Evolutionary conservation across 495 filamentous ascomycete species (phyloP), one percentile per base, ranked within the genome.

Genomic region (Chaetomium tenue): DNA sequence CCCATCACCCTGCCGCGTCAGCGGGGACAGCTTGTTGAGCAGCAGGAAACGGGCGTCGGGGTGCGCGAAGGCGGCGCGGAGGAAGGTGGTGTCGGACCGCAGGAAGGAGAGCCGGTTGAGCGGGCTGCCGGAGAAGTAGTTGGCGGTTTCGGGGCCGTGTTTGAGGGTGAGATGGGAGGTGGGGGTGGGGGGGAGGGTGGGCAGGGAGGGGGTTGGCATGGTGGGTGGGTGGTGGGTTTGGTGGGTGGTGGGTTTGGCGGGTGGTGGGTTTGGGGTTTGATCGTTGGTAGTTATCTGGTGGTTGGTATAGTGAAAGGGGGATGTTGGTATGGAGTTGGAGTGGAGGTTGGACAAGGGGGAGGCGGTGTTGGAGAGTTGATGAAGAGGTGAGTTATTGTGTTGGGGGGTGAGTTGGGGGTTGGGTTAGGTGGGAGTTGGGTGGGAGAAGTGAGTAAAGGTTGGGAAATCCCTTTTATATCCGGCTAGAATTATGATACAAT

Each of bases 81-180:
- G 84, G 74, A 98, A 98, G 5, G 74, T 70, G 67, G 92, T 86
- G 65, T 96, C 89, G 20, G 81, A 79, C 28, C 94, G 89, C 46
- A 98, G 81, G 74, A 98, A 98, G 1, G 91, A 93, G 3, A 98
- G 82, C 6, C 83, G 77, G 70, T 85, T 85, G 30, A 85, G 67
- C 0, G 81, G 81, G 54, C 74, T 77, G 83, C 92, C 91, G 63
- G 91, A 89, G 80, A 97, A 98, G 83, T 98, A 98, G 79, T 98
- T 98, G 68, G 89, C 87, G 15, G 91, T 86, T 78, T 98, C 94
- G 68, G 82, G 88, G 70, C 94, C 94, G 75, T 96, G 97, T 64
- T 90, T 94, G 54, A 88, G 83, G 50, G 88, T 86, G 68, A 98
- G 79, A 87, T 93, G 92, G 8, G 89, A 91, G 79, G 93, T 86